These are phyloP conservation scores for sweet orange (Citrus sinensis) DNA, from an alignment of 345 rosid species.

Conservation along the genomic window DVS_A1.0 CM039164.1:20854001-20854500, in stretches of 20 bases:
- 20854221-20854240: not conserved
- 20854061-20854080: too few relatives aligned
- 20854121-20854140: too few relatives aligned
- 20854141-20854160: too few relatives aligned
- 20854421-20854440: constrained; percentile 52
- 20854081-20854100: too few relatives aligned
- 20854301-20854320: not conserved
- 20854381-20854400: constrained; percentile 53
- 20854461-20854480: not conserved
- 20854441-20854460: constrained; percentile 52
- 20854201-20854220: not conserved
- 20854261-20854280: not conserved
- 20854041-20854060: too few relatives aligned
- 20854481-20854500: not conserved
- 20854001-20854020: not conserved
- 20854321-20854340: constrained; percentile 1
- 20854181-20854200: not conserved
- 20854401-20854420: constrained; percentile 75
- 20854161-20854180: not conserved
- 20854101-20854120: too few relatives aligned
- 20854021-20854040: too few relatives aligned
- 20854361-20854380: constrained; percentile 9
- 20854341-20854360: constrained; percentile 7
- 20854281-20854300: constrained; percentile 1
- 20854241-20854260: not conserved